Evolutionary conservation across 2,329 filamentous ascomycete genomes (phyloP), one percentile per base, ranked within the genome.

Genomic region (Xylaria sp.): DNA sequence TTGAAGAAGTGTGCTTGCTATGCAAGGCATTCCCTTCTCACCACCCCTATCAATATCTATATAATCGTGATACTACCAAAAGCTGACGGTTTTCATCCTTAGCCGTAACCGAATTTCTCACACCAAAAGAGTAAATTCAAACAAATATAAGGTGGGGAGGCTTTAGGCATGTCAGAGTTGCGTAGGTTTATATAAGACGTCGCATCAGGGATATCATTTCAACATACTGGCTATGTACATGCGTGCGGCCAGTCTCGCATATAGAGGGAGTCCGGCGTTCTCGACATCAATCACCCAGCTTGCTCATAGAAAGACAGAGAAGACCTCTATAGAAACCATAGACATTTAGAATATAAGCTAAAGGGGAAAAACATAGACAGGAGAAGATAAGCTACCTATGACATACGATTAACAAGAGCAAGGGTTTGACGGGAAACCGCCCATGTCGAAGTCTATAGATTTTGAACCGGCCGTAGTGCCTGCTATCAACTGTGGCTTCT

Each of bases 51-150:
- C n/a, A 19, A 37, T 25, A 37, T 21, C 3, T n/a, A 33, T 15
- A n/a, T 38, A 6, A 10, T n/a, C 29, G 4, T 23, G 23, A n/a
- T 17, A 41, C 10, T 13, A 29, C 9, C 13, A 35, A 4, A 35
- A 2, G 37, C 54, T 21, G 11, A 65, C 31, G 15, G 10, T 21
- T 43, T 49, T 13, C 29, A 27, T 43, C n/a, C 52, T 1, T 38
- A 89, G 87, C 82, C 65, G 87, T 90, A 10, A 81, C 88, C 23
- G 86, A 90, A 46, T 90, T 90, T 69, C 73, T 90, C 51, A 75
- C 74, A 17, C 78, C 77, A 4, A 72, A 81, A 71, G 75, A 87
- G 76, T 78, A 79, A 79, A 46, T 1, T 8, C 21, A 8, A n/a
- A 37, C n/a, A 58, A 11, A 47, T n/a, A 19, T 3, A 15, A 51